Evolutionary conservation across 2,329 filamentous ascomycete species (phyloP).

Genomic region (Cordyceps cicadae): DNA sequence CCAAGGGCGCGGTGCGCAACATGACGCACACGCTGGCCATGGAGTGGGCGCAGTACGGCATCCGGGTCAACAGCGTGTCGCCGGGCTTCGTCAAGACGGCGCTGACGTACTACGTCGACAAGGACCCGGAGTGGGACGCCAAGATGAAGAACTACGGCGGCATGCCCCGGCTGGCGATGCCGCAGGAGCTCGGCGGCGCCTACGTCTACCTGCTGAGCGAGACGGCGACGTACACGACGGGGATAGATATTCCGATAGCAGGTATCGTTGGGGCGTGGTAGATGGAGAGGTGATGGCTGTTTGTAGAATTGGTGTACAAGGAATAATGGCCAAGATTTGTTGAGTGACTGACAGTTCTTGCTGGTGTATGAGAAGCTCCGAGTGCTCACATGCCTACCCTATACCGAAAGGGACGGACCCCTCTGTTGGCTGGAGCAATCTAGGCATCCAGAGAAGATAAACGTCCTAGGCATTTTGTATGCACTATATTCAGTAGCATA

Average conservation of each 20-base stretch:
- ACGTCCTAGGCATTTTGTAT: no score
- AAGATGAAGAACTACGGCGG: conserved; percentile 52
- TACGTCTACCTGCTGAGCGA: conserved; percentile 50
- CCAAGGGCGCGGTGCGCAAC: conserved; percentile 35
- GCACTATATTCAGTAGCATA: no score
- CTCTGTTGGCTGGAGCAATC: no score
- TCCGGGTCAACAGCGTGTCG: conserved; percentile 38
- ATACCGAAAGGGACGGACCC: no score
- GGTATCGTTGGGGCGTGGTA: conserved; percentile 24
- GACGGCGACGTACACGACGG: conserved; percentile 41
- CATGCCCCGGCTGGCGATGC: conserved; percentile 45
- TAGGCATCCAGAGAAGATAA: no score
- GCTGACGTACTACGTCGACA: conserved; percentile 40
- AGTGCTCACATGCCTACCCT: no score
- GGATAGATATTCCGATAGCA: conserved; percentile 39
- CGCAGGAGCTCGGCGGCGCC: conserved; percentile 46
- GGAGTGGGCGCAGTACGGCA: conserved; percentile 40
- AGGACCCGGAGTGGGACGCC: conserved; percentile 45
- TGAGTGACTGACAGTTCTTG: no score
- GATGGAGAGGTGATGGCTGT: neutral
- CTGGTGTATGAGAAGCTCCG: no score
- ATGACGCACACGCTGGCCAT: conserved; percentile 35
- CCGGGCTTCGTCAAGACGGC: conserved; percentile 26
- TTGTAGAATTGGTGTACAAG: neutral
- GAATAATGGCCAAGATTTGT: no score